Conservation (phyloP, 257 asterid species). For the Plectranthus barbatus region DNA sequence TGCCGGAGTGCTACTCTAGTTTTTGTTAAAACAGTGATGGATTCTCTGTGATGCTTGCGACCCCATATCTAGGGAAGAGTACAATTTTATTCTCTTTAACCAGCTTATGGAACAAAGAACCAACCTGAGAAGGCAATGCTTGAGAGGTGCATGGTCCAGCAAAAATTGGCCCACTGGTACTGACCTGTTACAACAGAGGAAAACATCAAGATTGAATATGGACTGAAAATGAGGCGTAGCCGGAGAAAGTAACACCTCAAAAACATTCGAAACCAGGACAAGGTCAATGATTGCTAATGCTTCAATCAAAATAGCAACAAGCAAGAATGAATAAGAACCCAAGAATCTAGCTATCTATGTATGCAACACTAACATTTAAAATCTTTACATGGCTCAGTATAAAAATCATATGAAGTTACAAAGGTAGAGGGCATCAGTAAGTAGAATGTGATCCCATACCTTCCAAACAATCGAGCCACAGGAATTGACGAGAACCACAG, state of each 20-base stretch:
- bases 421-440: background rate
- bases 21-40: background rate
- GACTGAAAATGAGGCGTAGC: background rate
- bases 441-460: constrained; percentile 35
- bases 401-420: background rate
- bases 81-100: background rate
- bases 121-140: constrained; percentile 65
- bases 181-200: constrained; percentile 36
- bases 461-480: constrained; percentile 70
- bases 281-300: background rate
- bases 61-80: background rate
- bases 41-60: background rate
- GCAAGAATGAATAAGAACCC: constrained; percentile 4
- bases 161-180: constrained; percentile 80
- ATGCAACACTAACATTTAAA: background rate
- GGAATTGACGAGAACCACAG: constrained; percentile 42
- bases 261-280: background rate
- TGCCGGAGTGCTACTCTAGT: background rate
- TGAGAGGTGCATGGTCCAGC: constrained; percentile 78
- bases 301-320: background rate
- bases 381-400: background rate
- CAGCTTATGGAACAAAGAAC: constrained; percentile 11
- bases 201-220: background rate
- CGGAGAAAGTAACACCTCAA: background rate
- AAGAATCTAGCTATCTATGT: constrained; percentile 10